These are phyloP conservation scores for Rickenella mellea DNA, from an alignment of 768 basidiomycete genomes.

Conservation along the genomic window DNA sequence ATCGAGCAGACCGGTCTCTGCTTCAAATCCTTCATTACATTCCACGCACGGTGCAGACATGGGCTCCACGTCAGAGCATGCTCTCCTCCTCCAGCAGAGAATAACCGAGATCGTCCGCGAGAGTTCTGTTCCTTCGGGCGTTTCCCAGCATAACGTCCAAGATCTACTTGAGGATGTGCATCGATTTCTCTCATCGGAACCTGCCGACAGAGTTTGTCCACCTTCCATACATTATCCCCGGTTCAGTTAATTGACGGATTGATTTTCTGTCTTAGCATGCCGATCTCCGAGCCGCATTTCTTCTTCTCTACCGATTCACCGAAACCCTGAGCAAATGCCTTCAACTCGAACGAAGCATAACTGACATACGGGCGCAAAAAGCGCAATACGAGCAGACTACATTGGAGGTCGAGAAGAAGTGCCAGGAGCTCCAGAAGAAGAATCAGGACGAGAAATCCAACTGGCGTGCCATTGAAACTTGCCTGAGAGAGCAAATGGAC, in stretches of 20 bases:
- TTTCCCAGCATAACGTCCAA: too few relatives aligned
- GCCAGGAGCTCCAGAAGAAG: conserved; percentile 29
- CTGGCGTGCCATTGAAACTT: conserved; percentile 40
- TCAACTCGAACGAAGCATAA: conserved; percentile 21
- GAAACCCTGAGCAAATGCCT: conserved; percentile 35
- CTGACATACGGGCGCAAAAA: conserved; percentile 18
- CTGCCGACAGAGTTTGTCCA: too few relatives aligned
- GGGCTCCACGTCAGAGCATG: conserved; percentile 31
- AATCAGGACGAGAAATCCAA: conserved; percentile 42
- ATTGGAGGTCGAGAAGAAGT: conserved; percentile 25
- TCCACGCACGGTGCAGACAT: too few relatives aligned
- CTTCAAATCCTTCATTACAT: too few relatives aligned
- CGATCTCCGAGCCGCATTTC: conserved; percentile 39
- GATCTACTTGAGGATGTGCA: too few relatives aligned
- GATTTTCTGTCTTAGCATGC: conserved; percentile 27
- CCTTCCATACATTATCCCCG: too few relatives aligned
- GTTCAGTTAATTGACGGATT: too few relatives aligned
- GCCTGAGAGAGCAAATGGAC: conserved; percentile 42
- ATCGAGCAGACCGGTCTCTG: too few relatives aligned
- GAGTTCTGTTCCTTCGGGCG: conserved; percentile 41
- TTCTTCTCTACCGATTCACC: conserved; percentile 41
- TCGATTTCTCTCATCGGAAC: too few relatives aligned
- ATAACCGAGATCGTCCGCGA: conserved; percentile 45
- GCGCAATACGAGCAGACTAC: conserved; percentile 18
- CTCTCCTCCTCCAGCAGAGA: conserved; percentile 42